Evolutionary conservation across 345 rosid genomes (phyloP).

Genomic region (Brassica rapa): DNA sequence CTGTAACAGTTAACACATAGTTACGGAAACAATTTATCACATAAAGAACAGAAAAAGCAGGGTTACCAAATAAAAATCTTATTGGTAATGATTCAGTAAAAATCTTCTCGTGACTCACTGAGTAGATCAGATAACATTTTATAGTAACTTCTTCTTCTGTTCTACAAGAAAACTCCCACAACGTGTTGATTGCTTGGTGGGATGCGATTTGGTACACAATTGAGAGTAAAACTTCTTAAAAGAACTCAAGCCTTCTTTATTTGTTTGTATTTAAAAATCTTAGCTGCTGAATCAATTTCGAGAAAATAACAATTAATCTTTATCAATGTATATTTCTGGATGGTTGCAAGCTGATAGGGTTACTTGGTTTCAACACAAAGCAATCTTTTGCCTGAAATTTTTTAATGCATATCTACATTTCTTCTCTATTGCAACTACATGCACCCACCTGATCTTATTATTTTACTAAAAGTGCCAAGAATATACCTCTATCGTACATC

Average conservation of each 20-base stretch:
- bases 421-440: conserved; percentile 8
- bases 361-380: conserved; percentile 25
- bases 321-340: not conserved
- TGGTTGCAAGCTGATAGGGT: not conserved
- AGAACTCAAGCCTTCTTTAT: not conserved
- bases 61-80: too few species aligned
- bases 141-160: too few species aligned
- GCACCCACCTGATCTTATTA: conserved; percentile 4
- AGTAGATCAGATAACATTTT: too few species aligned
- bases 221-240: conserved; percentile 13
- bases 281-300: conserved; percentile 10
- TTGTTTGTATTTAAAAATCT: not conserved
- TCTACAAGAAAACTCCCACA: too few species aligned
- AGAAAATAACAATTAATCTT: not conserved
- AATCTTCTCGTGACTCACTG: too few species aligned
- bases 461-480: conserved; percentile 13
- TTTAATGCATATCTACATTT: conserved; percentile 9
- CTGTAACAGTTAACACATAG: too few species aligned
- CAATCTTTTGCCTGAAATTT: conserved; percentile 14
- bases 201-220: not conserved
- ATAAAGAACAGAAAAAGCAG: too few species aligned
- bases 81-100: too few species aligned
- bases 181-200: too few species aligned
- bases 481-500: not conserved
- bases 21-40: too few species aligned